Base-by-base conservation (phyloP, 1,284 basidiomycete species). In the Trametes versicolor region DNA sequence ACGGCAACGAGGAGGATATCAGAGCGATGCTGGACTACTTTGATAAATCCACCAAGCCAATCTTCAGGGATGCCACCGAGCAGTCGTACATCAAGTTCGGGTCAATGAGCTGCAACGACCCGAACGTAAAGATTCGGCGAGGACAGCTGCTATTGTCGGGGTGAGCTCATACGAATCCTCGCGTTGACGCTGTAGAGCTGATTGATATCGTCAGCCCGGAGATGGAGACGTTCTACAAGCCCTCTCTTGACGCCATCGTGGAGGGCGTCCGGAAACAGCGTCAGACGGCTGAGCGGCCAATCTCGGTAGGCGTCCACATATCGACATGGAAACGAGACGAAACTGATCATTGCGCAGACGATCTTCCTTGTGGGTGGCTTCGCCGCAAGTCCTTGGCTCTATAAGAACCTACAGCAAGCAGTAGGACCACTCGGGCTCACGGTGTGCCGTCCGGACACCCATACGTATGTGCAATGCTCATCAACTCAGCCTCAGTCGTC, bases 401-500 rank as follows among this genome's bases (percentile, higher is more conserved):
- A 78, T 51, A 62, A 62, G 1, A 70, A 50, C 39, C 61, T 81
- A 7, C 71, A 76, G 51, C 64, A 58, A 0, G 63, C 69, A 7
- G 65, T 81, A 13, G 62, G 58, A 9, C 55, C 74, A 49, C n/a
- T 80, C 72, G 74, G 74, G 2, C 60, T 84, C 39, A 66, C 67
- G 0, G 73, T 86, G 34, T 76, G 75, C 63, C 76, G 83, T 4
- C 84, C 83, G 15, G 82, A 84, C 49, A 78, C 74, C 27, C 79
- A 83, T 75, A 37, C 58, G 64, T 68, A n/a, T 9, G 13, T 13
- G 21, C 2, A 4, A 21, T 2, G 0, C 10, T 34, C 21, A 17
- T 0, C 13, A 7, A 25, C 12, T 12, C 25, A 12, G 27, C 13
- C 52, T 6, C n/a, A 52, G 32, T 50, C 7, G 23, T 13, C 4